A percentile compares a stretch with the other conserved stretches of the same genome.
These are phyloP conservation scores for Salix suchowensis DNA, from an alignment of 345 rosid species.

Conservation along the genomic window DNA sequence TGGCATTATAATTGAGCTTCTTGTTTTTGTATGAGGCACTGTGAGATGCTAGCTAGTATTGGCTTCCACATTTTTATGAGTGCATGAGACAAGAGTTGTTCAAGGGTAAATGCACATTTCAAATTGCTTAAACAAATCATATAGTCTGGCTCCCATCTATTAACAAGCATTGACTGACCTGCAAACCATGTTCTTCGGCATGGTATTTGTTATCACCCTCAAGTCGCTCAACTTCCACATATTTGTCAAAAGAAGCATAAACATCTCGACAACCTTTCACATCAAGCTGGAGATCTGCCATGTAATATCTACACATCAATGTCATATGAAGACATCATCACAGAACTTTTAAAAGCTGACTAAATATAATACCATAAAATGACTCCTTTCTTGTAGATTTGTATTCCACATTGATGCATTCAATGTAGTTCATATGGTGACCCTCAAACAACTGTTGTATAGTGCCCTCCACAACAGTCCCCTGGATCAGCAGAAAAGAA, in stretches of 20 bases:
- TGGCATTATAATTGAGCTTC: neutral
- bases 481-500: conserved; percentile 35
- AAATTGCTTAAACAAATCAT: neutral
- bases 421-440: conserved; percentile 92
- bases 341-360: neutral
- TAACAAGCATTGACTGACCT: conserved; percentile 45
- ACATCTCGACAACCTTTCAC: conserved; percentile 97
- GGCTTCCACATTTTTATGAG: neutral
- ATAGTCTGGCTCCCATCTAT: neutral
- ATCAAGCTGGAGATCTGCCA: conserved; percentile 93
- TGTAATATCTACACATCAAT: neutral
- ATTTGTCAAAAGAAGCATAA: conserved; percentile 95
- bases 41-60: neutral
- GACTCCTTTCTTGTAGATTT: conserved; percentile 95
- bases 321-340: neutral
- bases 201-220: conserved; percentile 98
- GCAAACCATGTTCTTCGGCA: conserved; percentile 83
- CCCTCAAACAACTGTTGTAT: conserved; percentile 96
- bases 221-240: conserved; percentile 93
- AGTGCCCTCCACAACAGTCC: conserved; percentile 97
- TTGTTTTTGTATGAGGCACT: neutral
- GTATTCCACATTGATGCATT: conserved; percentile 91
- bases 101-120: neutral
- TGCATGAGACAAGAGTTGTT: neutral
- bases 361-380: conserved; percentile 66